A percentile compares a stretch with the other conserved stretches of the same genome.
Conservation (phyloP, 2,329 filamentous ascomycete species). For the Xylogone sp. region DNA sequence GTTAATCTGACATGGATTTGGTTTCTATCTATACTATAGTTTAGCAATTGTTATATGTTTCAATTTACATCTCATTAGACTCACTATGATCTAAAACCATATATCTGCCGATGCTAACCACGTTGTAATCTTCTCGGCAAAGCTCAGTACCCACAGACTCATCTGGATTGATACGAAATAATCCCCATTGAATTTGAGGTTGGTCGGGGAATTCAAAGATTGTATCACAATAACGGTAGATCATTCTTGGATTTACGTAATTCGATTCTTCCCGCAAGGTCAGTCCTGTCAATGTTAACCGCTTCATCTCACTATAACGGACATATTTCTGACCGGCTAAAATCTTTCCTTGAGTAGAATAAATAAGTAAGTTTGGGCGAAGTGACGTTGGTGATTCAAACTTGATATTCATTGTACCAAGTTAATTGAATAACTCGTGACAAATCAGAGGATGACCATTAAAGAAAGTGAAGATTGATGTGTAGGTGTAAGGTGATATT, state of each 20-base stretch:
- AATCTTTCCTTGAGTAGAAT: not conserved
- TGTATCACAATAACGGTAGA: not conserved
- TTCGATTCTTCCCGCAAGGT: not conserved
- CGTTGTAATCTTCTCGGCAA: not conserved
- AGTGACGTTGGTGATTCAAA: not conserved
- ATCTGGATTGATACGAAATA: not conserved
- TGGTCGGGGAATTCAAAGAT: not conserved
- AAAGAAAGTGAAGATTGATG: too few relatives aligned
- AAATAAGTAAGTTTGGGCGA: not conserved
- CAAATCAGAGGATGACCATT: too few relatives aligned
- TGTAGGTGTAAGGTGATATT: too few relatives aligned
- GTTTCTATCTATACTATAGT: not conserved
- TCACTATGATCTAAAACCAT: not conserved
- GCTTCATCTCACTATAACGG: not conserved
- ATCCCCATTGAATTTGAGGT: not conserved
- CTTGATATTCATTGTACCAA: too few relatives aligned
- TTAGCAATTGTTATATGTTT: not conserved
- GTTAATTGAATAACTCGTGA: too few relatives aligned
- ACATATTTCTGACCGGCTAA: not conserved
- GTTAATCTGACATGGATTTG: not conserved
- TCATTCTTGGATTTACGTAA: not conserved
- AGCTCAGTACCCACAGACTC: not conserved
- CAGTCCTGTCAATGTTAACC: not conserved
- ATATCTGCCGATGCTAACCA: not conserved
- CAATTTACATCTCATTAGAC: not conserved